phyloP scores from a whole-genome alignment of 116 monocot genomes.

The Cymodocea nodosa region DNA sequence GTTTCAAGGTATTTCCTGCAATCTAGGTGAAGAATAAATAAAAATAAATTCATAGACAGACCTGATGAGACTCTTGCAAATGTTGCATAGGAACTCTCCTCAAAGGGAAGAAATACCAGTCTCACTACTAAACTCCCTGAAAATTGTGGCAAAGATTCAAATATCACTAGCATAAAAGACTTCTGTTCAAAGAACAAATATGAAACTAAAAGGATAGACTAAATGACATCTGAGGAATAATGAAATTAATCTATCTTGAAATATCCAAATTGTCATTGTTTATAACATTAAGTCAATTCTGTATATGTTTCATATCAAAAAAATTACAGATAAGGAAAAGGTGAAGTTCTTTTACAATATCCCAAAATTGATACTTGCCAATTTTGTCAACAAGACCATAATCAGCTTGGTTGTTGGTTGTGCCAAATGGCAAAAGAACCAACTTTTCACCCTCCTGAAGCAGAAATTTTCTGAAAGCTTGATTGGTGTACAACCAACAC shows the following conservation, averaged over 20 bases:
- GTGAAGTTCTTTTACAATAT: neutral
- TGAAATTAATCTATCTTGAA: no score
- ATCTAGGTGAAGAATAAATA: neutral
- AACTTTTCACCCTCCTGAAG: slow-evolving; percentile 96
- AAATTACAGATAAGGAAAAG: neutral
- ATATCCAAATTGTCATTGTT: no score
- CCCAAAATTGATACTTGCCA: slow-evolving; percentile 1
- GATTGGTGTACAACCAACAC: slow-evolving; percentile 58
- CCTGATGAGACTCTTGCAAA: slow-evolving; percentile 85
- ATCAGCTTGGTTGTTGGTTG: slow-evolving; percentile 81
- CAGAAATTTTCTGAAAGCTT: slow-evolving; percentile 63
- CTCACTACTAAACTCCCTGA: slow-evolving; percentile 89
- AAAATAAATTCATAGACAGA: slow-evolving; percentile 16
- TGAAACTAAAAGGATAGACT: no score
- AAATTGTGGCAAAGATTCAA: slow-evolving; percentile 5
- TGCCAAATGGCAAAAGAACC: slow-evolving; percentile 68
- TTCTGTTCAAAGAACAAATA: no score
- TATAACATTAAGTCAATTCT: no score
- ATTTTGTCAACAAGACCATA: slow-evolving; percentile 90
- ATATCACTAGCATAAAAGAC: neutral
- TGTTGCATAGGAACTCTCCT: slow-evolving; percentile 85
- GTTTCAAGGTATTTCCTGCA: no score
- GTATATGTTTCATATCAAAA: no score
- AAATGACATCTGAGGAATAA: no score
- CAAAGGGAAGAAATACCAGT: slow-evolving; percentile 85